Evolutionary conservation across 202 grass and related monocot species (phyloP), one percentile per base, ranked within the genome.

Genomic region (Tripidium arundinaceum): DNA sequence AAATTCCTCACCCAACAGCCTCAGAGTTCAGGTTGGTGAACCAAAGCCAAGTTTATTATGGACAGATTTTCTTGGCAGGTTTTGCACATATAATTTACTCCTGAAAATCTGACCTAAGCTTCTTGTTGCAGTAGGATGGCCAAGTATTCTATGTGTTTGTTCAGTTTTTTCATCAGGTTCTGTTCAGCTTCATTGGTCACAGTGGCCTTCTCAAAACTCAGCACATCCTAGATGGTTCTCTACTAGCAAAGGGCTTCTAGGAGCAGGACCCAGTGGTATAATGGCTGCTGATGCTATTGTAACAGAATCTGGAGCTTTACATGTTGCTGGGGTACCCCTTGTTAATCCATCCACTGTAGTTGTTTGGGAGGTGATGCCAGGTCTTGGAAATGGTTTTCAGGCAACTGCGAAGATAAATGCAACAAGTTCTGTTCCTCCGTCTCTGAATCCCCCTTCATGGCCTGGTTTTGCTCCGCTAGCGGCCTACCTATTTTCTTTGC

Each of bases 331-430:
- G 45, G 96, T 99, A 27, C 96, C 96, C 58, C 96, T 99, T 89
- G 96, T 99, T 75, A 99, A 99, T 86, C 90, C 96, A 69, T 99
- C 96, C 34, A 99, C 96, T 67, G 96, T 99, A 75, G 96, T 99
- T 62, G 96, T 99, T 79, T 99, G 96, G 96, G 96, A 99, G 74
- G 96, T 99, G 82, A 99, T 99, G 96, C 90, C 96, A 50, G 96
- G 96, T 78, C 88, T 88, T 70, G 96, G 92, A 68, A 99, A 93
- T 90, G 88, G 92, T 79, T 78, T 96, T 83, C 92, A 96, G 75
- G 80, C 84, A 83, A 88, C 92, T 70, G 85, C 92, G 29, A 99
- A 99, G 65, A 91, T 96, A 86, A 96, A 86, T 76, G 88, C 86
- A 77, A 81, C 83, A 29, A 86, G 84, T 43, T 40, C 80, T 76